Conservation (phyloP, 352 stramenopile species). For the Globisporangium lucens region DNA sequence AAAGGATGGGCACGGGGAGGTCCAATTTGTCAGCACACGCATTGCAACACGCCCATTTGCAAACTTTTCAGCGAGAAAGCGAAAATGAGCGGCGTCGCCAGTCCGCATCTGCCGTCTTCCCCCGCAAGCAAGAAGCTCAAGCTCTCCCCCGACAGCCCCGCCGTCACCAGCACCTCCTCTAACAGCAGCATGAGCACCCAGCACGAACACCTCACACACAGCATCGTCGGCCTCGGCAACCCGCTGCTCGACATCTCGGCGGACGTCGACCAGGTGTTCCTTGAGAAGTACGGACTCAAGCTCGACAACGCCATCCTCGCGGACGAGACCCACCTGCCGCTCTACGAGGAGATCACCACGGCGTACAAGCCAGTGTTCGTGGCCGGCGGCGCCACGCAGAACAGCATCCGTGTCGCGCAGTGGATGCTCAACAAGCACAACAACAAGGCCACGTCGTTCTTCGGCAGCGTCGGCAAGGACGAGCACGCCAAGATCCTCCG, state of each 20-base stretch:
- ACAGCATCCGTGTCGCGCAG: slow-evolving; percentile 98
- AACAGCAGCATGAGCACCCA: slow-evolving; percentile 15
- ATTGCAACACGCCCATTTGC: slow-evolving; percentile 6
- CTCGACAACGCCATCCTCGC: slow-evolving; percentile 97
- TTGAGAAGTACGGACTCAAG: slow-evolving; percentile 97
- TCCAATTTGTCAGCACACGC: slow-evolving; percentile 1
- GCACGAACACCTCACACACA: slow-evolving; percentile 56
- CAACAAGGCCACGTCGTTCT: slow-evolving; percentile 89
- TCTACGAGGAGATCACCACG: slow-evolving; percentile 94
- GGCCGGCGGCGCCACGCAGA: slow-evolving; percentile 97
- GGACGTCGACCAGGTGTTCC: slow-evolving; percentile 91
- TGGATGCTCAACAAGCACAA: slow-evolving; percentile 96
- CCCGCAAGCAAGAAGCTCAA: slow-evolving; percentile 24
- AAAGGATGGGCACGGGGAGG: background rate
- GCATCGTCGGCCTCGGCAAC: slow-evolving; percentile 97
- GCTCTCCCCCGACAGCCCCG: slow-evolving; percentile 1
- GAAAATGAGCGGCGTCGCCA: slow-evolving; percentile 12
- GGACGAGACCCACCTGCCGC: slow-evolving; percentile 96
- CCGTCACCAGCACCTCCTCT: background rate
- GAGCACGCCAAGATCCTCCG: slow-evolving; percentile 91
- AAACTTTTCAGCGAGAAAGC: background rate
- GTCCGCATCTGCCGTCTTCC: slow-evolving; percentile 19
- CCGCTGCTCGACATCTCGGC: slow-evolving; percentile 98
- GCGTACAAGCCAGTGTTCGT: slow-evolving; percentile 95
- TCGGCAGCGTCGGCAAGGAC: slow-evolving; percentile 97